Evolutionary conservation across 768 basidiomycete genomes (phyloP), one percentile per base, ranked within the genome.

Genomic region (Aureoboletus auriporus): DNA sequence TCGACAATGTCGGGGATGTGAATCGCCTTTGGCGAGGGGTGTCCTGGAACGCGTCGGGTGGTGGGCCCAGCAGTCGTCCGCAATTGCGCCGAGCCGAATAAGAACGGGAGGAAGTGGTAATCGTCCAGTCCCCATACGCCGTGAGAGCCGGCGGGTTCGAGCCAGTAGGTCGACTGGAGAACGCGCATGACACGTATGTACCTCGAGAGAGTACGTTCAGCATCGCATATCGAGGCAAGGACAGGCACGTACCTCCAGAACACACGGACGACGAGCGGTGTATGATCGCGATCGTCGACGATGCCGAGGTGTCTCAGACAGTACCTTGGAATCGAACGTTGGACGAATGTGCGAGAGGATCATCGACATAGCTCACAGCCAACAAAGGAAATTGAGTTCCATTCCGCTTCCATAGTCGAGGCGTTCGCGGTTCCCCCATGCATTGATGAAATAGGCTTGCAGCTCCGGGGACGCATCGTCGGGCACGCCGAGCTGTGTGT

Each of bases 361-460:
- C 11, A 42, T 4, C 6, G 6, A 13, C 8, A 17, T 1, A 10
- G 72, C 91, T 56, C 63, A 96, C 94, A 98, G 63, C 93, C 93
- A 97, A 60, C 94, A 97, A 3, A 98, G 51, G 61, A 97, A 99
- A 68, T 97, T 95, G 38, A 98, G 76, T 63, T 99, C 96, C 95
- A 98, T 98, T 12, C 96, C 96, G 59, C 93, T 96, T n/a, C 96
- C 96, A 68, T 99, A 99, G 68, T 99, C 96, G 46, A 99, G 93
- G 8, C 96, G 75, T 41, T 86, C 80, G 27, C 87, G 73, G 65
- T 89, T 96, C 1, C 96, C 96, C 94, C 94, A 98, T 13, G 84
- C 70, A 62, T 94, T 90, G 33, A 74, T 70, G 60, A 98, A 87
- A 64, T 98, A 99, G 0, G 72, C 75, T 2, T 83, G 78, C 4